phyloP scores from a whole-genome alignment of 1,284 basidiomycete species.

The Phellopilus nigrolimitatus region DNA sequence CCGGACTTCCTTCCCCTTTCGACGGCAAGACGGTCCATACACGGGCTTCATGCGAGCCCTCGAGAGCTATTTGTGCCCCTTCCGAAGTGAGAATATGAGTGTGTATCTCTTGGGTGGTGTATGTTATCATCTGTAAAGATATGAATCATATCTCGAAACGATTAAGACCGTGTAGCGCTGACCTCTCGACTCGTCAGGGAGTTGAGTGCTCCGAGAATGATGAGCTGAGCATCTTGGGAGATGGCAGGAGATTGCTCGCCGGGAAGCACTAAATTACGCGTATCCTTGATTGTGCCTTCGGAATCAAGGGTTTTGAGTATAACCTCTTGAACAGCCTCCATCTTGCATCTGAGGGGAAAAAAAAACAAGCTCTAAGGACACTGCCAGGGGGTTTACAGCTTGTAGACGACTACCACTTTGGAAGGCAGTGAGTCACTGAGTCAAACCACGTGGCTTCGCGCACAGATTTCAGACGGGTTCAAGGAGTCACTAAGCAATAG shows the following conservation, averaged over 20 bases:
- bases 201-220: constrained; percentile 84
- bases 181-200: constrained; percentile 85
- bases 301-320: constrained; percentile 70
- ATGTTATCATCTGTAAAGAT: constrained; percentile 72
- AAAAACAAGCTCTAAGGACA: not conserved
- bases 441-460: not conserved
- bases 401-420: too few relatives aligned
- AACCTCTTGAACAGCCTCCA: constrained; percentile 72
- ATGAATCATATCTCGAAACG: constrained; percentile 12
- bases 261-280: constrained; percentile 67
- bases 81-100: constrained; percentile 76
- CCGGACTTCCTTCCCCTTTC: constrained; percentile 63
- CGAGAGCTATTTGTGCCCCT: constrained; percentile 70
- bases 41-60: constrained; percentile 91
- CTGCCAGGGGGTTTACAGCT: not conserved
- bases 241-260: constrained; percentile 53
- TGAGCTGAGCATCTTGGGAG: constrained; percentile 72
- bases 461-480: too few relatives aligned
- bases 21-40: constrained; percentile 82
- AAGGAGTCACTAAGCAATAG: too few relatives aligned
- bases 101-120: constrained; percentile 73
- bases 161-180: constrained; percentile 28
- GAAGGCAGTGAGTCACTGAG: not conserved
- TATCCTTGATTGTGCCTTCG: constrained; percentile 63
- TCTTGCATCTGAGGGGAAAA: not conserved